Base-by-base conservation (phyloP, 1,284 basidiomycete genomes). In the Moniliophthora roreri region DNA sequence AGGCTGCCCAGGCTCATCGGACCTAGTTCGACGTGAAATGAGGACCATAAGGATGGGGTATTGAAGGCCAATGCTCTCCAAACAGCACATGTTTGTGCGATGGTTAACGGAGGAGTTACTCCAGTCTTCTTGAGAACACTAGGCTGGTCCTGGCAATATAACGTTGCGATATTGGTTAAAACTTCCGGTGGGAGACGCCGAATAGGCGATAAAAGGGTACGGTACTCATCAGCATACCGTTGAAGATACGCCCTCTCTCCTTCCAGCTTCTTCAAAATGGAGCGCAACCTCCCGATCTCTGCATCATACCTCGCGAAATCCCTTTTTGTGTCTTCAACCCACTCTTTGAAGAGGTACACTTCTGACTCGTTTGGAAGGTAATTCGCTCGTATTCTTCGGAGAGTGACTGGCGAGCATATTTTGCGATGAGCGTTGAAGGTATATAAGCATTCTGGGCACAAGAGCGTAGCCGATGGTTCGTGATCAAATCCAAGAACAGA, bases 131-230 rank as follows among this genome's bases (percentile, higher is more conserved):
- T 16, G 5, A 28, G 36, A 23, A 13, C 15, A 38, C 37, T 37
- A 7, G 35, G 36, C 37, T 15, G 24, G n/a, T 18, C 23, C 36
- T 50, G 35, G 37, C 35, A 28, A 39, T 15, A 26, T 38, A 40
- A 36, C 10, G n/a, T 24, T 16, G 26, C 23, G 8, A 50, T 39
- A 10, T 39, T 36, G 11, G 37, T 50, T 26, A 50, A 40, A 11
- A 50, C 16, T 26, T 50, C 48, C 16, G 48, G 24, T 15, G 48
- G 48, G 26, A 50, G 48, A 24, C 38, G 38, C n/a, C 48, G 48
- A 40, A 50, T 50, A 4, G 48, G 48, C 10, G 48, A 21, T 16
- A 39, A 26, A 24, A 50, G 37, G 20, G 48, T 39, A 16, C 37
- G 35, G 48, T 50, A 50, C 15, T 39, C 24, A 38, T 50, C 48